phyloP scores from a whole-genome alignment of 2,329 filamentous ascomycete species.

The Dactylellina cionopaga region DNA sequence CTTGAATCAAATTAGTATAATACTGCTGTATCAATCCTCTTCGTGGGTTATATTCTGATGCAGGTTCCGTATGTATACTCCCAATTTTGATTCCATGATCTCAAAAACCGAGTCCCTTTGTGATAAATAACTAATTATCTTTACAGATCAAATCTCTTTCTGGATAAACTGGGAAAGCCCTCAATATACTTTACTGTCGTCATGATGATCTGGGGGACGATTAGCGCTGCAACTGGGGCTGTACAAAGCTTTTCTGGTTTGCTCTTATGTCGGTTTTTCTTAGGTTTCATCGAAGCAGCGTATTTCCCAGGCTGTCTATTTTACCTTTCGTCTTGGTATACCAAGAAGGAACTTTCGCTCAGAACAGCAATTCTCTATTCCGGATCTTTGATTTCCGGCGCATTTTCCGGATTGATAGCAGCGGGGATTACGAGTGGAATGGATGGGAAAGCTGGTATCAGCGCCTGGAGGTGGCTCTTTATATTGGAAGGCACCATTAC shows the following conservation, averaged over 20 bases:
- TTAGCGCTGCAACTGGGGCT: slow-evolving; percentile 69
- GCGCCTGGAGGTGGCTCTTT: slow-evolving; percentile 75
- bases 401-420: slow-evolving; percentile 74
- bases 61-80: slow-evolving; percentile 56
- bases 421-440: slow-evolving; percentile 75
- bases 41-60: slow-evolving; percentile 61
- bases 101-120: neutral
- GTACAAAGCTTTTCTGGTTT: slow-evolving; percentile 67
- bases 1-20: too few species aligned
- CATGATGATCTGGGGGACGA: slow-evolving; percentile 71
- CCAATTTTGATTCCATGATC: too few species aligned
- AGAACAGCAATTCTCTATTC: slow-evolving; percentile 74
- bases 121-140: neutral
- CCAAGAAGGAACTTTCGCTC: slow-evolving; percentile 73
- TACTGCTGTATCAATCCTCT: slow-evolving; percentile 62
- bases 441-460: slow-evolving; percentile 68
- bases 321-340: slow-evolving; percentile 72
- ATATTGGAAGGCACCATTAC: slow-evolving; percentile 76
- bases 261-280: slow-evolving; percentile 67
- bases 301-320: slow-evolving; percentile 72
- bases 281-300: slow-evolving; percentile 72
- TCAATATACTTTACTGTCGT: slow-evolving; percentile 66
- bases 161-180: slow-evolving; percentile 66
- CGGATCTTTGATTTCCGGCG: slow-evolving; percentile 75
- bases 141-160: slow-evolving; percentile 62